Percentiles rank a stretch among this genome's conserved stretches.
Evolutionary conservation across 768 basidiomycete species (phyloP).

Genomic region (Lentinula detonsa): DNA sequence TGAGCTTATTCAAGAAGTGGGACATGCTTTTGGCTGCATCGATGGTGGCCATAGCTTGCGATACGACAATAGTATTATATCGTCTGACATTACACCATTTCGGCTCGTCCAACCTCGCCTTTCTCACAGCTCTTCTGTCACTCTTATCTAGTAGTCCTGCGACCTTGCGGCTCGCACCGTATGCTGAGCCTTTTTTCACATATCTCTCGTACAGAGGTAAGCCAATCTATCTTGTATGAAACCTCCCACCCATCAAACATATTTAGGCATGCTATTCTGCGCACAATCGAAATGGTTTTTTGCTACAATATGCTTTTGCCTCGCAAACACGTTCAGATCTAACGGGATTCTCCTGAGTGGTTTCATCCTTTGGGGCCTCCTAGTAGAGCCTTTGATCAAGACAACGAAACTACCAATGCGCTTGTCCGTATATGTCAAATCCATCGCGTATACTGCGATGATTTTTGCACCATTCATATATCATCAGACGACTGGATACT

Average conservation of each 20-base stretch:
- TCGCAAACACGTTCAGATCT: constrained; percentile 65
- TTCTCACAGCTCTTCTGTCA: constrained; percentile 59
- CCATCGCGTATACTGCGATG: constrained; percentile 36
- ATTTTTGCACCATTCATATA: constrained; percentile 60
- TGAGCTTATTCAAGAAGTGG: constrained; percentile 25
- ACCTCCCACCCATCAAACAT: background rate
- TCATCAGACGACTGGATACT: constrained; percentile 67
- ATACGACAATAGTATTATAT: constrained; percentile 44
- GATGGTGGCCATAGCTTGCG: constrained; percentile 30
- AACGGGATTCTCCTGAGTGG: constrained; percentile 75
- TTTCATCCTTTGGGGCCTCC: constrained; percentile 70
- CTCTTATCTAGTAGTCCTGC: constrained; percentile 78
- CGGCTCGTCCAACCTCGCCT: constrained; percentile 49
- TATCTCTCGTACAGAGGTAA: constrained; percentile 69
- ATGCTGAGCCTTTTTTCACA: constrained; percentile 85
- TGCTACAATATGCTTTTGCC: constrained; percentile 56
- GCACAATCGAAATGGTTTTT: constrained; percentile 40
- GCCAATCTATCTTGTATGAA: constrained; percentile 11
- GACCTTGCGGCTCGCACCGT: constrained; percentile 64
- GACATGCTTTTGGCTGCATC: constrained; percentile 30
- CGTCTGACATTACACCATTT: constrained; percentile 55
- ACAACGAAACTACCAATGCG: constrained; percentile 24
- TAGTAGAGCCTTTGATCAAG: constrained; percentile 47
- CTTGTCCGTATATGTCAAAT: constrained; percentile 12
- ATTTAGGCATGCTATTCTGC: constrained; percentile 55